These are phyloP conservation scores for Dendrocalamus latiflorus DNA, from an alignment of 202 grass and related monocot species.

Conservation along the genomic window DNA sequence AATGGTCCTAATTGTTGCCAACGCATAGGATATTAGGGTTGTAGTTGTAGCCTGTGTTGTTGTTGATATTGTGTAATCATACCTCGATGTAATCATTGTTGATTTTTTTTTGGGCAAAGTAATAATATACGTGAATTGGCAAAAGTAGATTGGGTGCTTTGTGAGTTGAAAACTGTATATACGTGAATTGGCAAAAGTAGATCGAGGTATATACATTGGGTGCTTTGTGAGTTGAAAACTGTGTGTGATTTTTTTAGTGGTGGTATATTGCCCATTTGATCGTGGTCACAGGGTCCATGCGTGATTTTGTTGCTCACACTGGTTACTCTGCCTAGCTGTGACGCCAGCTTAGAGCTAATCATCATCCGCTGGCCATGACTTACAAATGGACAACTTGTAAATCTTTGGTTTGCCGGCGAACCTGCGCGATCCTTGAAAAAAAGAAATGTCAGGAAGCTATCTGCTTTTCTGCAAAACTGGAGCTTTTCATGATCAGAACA, in stretches of 20 bases:
- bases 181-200: background rate
- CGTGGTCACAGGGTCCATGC: background rate
- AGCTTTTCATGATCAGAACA: too few relatives aligned
- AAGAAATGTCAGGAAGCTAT: background rate
- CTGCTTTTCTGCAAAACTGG: background rate
- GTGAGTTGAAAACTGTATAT: background rate
- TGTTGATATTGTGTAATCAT: constrained; percentile 36
- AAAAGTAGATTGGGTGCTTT: background rate
- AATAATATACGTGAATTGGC: constrained; percentile 28
- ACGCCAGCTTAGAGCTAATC: background rate
- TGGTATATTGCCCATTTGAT: background rate
- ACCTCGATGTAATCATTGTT: background rate
- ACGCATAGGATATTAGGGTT: constrained; percentile 27
- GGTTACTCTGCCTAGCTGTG: background rate
- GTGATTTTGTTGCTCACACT: background rate
- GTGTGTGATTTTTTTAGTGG: background rate
- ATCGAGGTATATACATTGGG: background rate
- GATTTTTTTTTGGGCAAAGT: constrained; percentile 4
- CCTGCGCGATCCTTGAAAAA: background rate
- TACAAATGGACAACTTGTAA: background rate
- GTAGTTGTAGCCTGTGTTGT: constrained; percentile 29
- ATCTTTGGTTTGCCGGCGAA: background rate
- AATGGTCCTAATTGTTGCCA: constrained; percentile 26
- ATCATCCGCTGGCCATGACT: background rate
- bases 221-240: background rate